phyloP scores from a whole-genome alignment of 108 stramenopile genomes.

The Cylindrotheca fusiformis region DNA sequence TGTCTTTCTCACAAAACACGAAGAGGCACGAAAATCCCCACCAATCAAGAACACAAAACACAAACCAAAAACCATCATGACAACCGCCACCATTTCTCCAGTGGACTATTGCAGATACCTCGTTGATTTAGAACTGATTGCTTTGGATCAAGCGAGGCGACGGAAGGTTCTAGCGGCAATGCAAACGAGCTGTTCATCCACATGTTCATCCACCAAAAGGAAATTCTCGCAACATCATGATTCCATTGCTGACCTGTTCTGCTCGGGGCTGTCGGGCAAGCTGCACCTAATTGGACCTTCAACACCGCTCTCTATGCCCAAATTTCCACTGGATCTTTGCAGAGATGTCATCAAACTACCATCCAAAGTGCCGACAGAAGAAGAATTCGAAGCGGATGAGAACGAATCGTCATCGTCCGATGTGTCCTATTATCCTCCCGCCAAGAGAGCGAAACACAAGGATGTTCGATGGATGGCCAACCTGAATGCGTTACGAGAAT shows the following conservation, averaged over 20 bases:
- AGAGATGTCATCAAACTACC: not conserved
- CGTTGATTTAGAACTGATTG: not conserved
- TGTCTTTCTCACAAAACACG: no score
- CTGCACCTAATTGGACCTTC: no score
- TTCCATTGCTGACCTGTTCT: no score
- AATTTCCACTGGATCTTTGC: not conserved
- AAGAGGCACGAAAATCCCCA: not conserved
- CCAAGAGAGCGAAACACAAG: conserved; percentile 1
- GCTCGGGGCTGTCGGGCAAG: no score
- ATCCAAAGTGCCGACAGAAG: not conserved
- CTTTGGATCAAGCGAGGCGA: not conserved
- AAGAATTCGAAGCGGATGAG: not conserved
- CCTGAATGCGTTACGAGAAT: conserved; percentile 15
- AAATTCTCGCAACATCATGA: not conserved
- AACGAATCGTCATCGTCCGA: not conserved
- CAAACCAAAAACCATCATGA: not conserved
- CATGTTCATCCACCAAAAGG: not conserved
- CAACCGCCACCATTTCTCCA: not conserved
- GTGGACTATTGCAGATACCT: not conserved
- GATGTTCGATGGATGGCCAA: conserved; percentile 20
- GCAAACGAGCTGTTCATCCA: not conserved
- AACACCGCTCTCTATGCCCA: no score
- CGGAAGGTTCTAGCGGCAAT: not conserved
- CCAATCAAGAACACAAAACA: not conserved
- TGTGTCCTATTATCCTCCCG: not conserved